Evolutionary conservation across 805 yeast genomes (phyloP), one percentile per base, ranked within the genome.

Genomic region (Hanseniaspora taiwanica): DNA sequence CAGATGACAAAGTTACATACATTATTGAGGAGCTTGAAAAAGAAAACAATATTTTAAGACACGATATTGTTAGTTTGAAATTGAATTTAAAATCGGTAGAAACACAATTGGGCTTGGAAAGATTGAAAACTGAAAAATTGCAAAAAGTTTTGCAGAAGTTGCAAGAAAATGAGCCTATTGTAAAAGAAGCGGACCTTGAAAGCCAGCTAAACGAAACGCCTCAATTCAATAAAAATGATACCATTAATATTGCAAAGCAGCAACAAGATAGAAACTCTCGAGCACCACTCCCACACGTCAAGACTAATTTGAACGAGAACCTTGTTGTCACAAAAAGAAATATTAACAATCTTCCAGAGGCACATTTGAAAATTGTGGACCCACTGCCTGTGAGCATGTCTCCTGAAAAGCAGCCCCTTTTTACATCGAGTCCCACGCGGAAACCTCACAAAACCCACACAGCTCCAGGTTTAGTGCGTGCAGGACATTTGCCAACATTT

Each of bases 341-440:
- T 37, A 58, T 58, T n/a, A 51, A 49, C 29, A 58, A 58, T 38
- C 42, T 58, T 56, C 35, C 43, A 55, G 23, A 55, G 53, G 23
- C 63, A 60, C 2, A 53, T 48, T 13, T 34, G 21, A 16, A n/a
- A 5, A 18, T 29, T 16, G 43, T 46, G 7, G 56, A 53, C 32
- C 42, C 56, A 16, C 60, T 60, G n/a, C 58, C 60, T 2, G 54
- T 60, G 4, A 56, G 55, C 21, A 42, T 46, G 27, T 46, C 51
- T 18, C 46, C 52, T 5, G 27, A 36, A 27, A 42, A 47, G 29
- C 48, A 51, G 39, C 63, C 63, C 4, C 38, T 57, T 20, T 49
- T 55, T 39, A 58, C 63, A 1, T 58, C 63, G 2, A 57, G 62
- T 40, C 63, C 63, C 9, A 49, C 54, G 38, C 47, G 50, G 21